phyloP scores from a whole-genome alignment of 192 early-diverging fungal genomes.

The Obelidium mucronatum region DNA sequence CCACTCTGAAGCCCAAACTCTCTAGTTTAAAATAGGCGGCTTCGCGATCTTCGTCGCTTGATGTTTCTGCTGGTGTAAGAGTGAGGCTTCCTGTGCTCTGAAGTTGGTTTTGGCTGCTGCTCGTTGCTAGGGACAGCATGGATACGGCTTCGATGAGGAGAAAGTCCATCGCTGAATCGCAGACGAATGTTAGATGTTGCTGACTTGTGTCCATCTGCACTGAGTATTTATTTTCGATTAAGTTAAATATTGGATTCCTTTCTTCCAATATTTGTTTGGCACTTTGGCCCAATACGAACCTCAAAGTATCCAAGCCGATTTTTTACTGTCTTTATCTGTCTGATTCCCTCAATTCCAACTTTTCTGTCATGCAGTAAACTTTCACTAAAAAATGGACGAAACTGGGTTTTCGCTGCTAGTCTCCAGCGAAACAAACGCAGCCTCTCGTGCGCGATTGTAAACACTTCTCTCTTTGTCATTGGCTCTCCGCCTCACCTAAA shows the following conservation, averaged over 20 bases:
- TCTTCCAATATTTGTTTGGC: too few relatives aligned
- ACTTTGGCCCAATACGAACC: too few relatives aligned
- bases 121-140: background rate
- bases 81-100: background rate
- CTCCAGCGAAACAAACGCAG: background rate
- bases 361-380: too few relatives aligned
- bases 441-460: background rate
- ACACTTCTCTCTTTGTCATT: background rate
- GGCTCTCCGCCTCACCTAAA: background rate
- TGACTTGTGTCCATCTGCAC: too few relatives aligned
- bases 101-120: background rate
- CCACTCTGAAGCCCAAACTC: constrained; percentile 88
- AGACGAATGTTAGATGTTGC: too few relatives aligned
- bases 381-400: background rate
- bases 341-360: too few relatives aligned
- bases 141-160: constrained; percentile 27
- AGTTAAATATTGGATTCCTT: too few relatives aligned
- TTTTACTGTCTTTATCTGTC: too few relatives aligned
- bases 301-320: too few relatives aligned
- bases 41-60: constrained; percentile 79
- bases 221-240: too few relatives aligned
- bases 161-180: constrained; percentile 29
- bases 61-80: constrained; percentile 42
- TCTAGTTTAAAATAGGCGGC: constrained; percentile 92
- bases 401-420: background rate